Evolutionary conservation across 2,329 filamentous ascomycete species (phyloP).

Genomic region (Penicillium brasilianum): DNA sequence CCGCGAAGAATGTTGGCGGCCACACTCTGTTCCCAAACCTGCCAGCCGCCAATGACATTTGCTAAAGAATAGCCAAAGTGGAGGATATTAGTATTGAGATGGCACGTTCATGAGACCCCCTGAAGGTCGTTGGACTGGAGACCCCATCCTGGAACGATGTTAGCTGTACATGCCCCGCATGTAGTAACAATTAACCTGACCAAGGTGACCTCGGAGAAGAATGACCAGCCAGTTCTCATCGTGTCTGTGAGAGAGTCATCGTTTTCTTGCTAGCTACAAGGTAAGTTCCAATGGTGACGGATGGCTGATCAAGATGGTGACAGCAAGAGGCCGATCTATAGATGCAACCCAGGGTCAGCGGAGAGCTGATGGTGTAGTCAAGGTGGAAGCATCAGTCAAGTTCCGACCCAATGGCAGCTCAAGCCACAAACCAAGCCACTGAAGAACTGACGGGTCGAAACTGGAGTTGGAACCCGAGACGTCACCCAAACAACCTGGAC

Average conservation of each 20-base stretch:
- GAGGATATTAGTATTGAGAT: background rate
- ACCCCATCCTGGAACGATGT: background rate
- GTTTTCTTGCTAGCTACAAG: background rate
- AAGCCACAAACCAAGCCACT: background rate
- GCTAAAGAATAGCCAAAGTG: background rate
- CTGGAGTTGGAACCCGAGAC: background rate
- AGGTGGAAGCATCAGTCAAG: no score
- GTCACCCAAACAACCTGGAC: background rate
- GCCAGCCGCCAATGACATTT: background rate
- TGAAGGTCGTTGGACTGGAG: conserved; percentile 14
- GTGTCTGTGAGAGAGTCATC: background rate
- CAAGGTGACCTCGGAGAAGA: background rate
- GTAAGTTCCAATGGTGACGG: background rate
- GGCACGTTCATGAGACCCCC: background rate
- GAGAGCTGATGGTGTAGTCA: background rate
- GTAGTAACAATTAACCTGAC: conserved; percentile 3
- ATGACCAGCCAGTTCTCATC: background rate
- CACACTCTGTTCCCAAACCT: conserved; percentile 24
- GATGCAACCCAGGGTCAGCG: background rate
- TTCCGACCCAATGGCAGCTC: no score
- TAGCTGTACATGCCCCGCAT: background rate
- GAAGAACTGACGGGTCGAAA: no score
- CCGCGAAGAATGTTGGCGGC: conserved; percentile 39
- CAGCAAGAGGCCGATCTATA: background rate
- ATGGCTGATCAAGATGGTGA: background rate